These are phyloP conservation scores for Clitopilus passeckerianus DNA, from an alignment of 768 basidiomycete genomes.

Conservation along the genomic window DNA sequence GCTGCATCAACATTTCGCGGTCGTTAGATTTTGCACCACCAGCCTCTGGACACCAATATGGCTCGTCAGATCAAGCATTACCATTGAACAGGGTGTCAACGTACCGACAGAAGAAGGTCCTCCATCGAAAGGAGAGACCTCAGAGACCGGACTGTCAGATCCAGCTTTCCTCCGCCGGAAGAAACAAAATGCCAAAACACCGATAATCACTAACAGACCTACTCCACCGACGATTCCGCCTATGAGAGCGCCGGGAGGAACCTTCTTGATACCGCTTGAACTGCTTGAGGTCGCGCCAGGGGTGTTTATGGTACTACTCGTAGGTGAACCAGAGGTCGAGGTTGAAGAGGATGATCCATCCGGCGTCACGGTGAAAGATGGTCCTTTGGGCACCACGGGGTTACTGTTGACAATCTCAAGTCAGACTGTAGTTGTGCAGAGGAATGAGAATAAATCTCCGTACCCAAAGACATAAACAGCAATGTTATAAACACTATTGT, in stretches of 20 bases:
- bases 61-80: not conserved
- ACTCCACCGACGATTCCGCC: conserved; percentile 10
- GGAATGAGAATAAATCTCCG: too few relatives aligned
- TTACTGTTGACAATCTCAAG: not conserved
- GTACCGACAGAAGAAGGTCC: not conserved
- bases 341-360: not conserved
- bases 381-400: not conserved
- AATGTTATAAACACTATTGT: not conserved
- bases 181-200: not conserved
- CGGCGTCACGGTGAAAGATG: not conserved
- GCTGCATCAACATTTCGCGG: not conserved
- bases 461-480: not conserved
- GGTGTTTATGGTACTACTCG: not conserved
- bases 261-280: not conserved
- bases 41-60: not conserved
- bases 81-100: not conserved
- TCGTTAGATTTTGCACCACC: not conserved
- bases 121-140: not conserved
- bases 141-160: not conserved
- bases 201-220: not conserved
- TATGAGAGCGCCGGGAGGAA: conserved; percentile 7
- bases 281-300: not conserved
- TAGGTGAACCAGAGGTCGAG: not conserved
- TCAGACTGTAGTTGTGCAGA: too few relatives aligned
- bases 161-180: not conserved